Conservation (phyloP, 2,329 filamentous ascomycete species). For the Aureobasidium namibiae region DNA sequence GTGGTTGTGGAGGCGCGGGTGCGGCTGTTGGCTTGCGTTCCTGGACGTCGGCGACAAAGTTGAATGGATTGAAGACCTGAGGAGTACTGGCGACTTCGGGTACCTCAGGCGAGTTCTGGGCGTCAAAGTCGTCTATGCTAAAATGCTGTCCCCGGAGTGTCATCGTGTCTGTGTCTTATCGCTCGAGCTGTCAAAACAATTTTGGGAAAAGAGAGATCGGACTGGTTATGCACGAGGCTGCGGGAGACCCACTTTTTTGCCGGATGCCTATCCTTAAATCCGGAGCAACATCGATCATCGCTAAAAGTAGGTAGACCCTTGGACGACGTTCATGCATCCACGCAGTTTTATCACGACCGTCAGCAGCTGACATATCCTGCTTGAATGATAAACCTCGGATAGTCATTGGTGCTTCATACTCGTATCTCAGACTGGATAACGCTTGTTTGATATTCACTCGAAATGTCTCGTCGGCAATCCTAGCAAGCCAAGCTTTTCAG, state of each 20-base stretch:
- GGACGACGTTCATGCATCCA: not conserved
- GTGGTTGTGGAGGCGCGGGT: slow-evolving; percentile 44
- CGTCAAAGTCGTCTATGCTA: slow-evolving; percentile 47
- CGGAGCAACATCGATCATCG: not conserved
- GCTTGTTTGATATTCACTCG: not conserved
- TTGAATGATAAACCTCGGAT: not conserved
- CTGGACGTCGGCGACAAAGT: slow-evolving; percentile 65
- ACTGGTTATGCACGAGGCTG: slow-evolving; percentile 4
- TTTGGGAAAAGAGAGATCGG: slow-evolving; percentile 9
- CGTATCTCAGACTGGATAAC: not conserved
- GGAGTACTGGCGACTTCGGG: slow-evolving; percentile 9
- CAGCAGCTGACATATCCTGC: not conserved
- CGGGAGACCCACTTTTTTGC: not conserved
- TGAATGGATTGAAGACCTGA: slow-evolving; percentile 18
- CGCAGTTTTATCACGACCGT: not conserved
- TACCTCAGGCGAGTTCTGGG: slow-evolving; percentile 31
- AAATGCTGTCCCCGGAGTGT: slow-evolving; percentile 49
- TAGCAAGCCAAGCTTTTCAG: slow-evolving; percentile 11
- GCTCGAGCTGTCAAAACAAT: not conserved
- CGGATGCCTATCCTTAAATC: slow-evolving; percentile 7
- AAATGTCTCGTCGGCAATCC: slow-evolving; percentile 9
- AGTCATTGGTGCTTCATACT: not conserved
- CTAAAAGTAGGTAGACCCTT: slow-evolving; percentile 5
- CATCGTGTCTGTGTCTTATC: slow-evolving; percentile 11
- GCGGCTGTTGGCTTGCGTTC: slow-evolving; percentile 56